Conservation (phyloP, 2,329 filamentous ascomycete species). For the Penicillium corylophilum region DNA sequence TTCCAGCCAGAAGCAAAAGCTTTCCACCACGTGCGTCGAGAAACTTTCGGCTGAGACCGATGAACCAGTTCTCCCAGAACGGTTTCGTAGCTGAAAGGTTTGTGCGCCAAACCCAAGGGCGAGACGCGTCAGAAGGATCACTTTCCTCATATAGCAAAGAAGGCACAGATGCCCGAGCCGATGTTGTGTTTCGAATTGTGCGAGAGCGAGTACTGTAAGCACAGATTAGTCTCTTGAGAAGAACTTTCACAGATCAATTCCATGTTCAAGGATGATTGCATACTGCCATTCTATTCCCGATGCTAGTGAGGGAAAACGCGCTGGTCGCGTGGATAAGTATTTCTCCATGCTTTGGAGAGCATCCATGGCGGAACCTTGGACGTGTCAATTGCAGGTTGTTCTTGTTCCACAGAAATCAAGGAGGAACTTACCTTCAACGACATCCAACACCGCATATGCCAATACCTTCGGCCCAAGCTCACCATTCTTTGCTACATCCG, state of each 20-base stretch:
- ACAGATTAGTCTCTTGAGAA: background rate
- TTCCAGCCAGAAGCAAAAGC: slow-evolving; percentile 79
- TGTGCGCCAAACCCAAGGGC: slow-evolving; percentile 80
- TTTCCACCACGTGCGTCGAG: slow-evolving; percentile 79
- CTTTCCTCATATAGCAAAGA: slow-evolving; percentile 62
- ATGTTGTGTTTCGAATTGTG: slow-evolving; percentile 77
- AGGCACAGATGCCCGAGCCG: slow-evolving; percentile 85
- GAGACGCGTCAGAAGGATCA: slow-evolving; percentile 34
- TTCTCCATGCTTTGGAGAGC: slow-evolving; percentile 91
- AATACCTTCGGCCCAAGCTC: slow-evolving; percentile 67
- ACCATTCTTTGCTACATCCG: slow-evolving; percentile 70
- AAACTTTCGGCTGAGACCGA: slow-evolving; percentile 84
- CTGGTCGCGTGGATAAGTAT: slow-evolving; percentile 79
- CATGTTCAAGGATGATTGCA: slow-evolving; percentile 18
- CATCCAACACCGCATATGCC: slow-evolving; percentile 87
- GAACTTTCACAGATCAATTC: background rate
- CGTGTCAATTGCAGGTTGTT: background rate
- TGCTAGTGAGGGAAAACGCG: slow-evolving; percentile 71
- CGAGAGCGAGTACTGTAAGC: slow-evolving; percentile 65
- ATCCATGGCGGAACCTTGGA: slow-evolving; percentile 78
- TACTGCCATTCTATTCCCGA: slow-evolving; percentile 89
- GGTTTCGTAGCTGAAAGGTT: slow-evolving; percentile 78
- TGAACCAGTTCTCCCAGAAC: slow-evolving; percentile 95
- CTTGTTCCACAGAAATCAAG: background rate
- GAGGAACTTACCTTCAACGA: slow-evolving; percentile 70